phyloP scores from a whole-genome alignment of 2,329 filamentous ascomycete species.

The Epichloe sylvatica region DNA sequence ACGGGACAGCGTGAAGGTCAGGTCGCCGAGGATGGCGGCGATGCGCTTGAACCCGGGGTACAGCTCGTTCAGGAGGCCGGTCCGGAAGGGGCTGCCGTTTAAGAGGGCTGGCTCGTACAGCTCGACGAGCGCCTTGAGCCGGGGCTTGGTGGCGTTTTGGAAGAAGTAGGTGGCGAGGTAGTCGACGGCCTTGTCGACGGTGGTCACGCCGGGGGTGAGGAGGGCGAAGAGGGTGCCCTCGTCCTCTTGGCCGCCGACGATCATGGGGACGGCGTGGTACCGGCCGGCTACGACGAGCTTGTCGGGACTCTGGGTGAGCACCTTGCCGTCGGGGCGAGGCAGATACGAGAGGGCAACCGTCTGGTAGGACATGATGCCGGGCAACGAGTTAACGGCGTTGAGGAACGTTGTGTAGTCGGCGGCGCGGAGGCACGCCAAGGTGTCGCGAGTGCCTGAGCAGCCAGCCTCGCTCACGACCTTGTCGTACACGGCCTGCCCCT shows the following conservation, averaged over 20 bases:
- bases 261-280: slow-evolving; percentile 27
- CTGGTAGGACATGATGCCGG: neutral
- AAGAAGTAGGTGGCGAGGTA: slow-evolving; percentile 53
- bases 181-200: slow-evolving; percentile 38
- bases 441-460: slow-evolving; percentile 25
- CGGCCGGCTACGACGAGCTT: slow-evolving; percentile 40
- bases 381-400: slow-evolving; percentile 7
- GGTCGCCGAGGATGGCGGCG: slow-evolving; percentile 60
- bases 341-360: neutral
- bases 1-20: slow-evolving; percentile 59
- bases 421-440: slow-evolving; percentile 15
- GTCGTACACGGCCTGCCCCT: neutral
- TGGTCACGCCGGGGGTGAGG: slow-evolving; percentile 33
- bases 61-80: slow-evolving; percentile 51
- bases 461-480: neutral
- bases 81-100: slow-evolving; percentile 59
- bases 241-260: slow-evolving; percentile 2
- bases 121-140: slow-evolving; percentile 42
- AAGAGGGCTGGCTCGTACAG: slow-evolving; percentile 45
- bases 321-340: slow-evolving; percentile 18
- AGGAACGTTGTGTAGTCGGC: slow-evolving; percentile 42
- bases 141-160: slow-evolving; percentile 32
- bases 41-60: slow-evolving; percentile 69
- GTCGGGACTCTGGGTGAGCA: neutral
- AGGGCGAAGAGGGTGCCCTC: slow-evolving; percentile 1